Conservation (phyloP, 352 stramenopile genomes). For the Pythium folliculosum region DNA sequence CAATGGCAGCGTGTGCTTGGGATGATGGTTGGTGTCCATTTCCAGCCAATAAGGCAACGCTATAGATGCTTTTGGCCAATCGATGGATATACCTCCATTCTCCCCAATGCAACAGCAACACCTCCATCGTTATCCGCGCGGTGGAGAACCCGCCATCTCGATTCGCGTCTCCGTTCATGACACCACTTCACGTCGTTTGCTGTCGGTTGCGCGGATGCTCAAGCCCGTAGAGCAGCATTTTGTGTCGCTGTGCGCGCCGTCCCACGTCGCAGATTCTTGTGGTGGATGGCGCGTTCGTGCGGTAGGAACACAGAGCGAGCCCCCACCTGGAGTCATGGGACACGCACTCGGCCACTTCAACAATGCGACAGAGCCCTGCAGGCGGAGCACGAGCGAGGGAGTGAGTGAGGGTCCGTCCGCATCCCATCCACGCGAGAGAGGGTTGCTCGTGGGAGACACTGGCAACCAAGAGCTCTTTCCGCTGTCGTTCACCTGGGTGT, state of each 20-base stretch:
- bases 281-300: not conserved
- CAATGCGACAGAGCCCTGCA: not conserved
- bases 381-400: not conserved
- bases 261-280: conserved; percentile 3
- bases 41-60: not conserved
- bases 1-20: not conserved
- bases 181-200: no score
- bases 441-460: not conserved
- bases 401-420: conserved; percentile 10
- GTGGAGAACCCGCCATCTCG: no score
- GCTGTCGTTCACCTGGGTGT: conserved; percentile 1
- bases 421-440: not conserved
- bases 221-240: no score
- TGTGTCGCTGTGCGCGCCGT: no score
- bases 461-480: conserved; percentile 18
- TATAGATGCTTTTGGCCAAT: not conserved
- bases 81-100: not conserved
- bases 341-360: not conserved
- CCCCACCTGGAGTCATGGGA: not conserved
- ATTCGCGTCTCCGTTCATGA: no score
- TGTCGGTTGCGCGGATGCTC: no score
- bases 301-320: no score
- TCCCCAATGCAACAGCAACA: not conserved
- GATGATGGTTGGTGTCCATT: not conserved
- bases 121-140: no score